Conservation (phyloP, 495 filamentous ascomycete species). For the Chaetomidium leptoderma region DNA sequence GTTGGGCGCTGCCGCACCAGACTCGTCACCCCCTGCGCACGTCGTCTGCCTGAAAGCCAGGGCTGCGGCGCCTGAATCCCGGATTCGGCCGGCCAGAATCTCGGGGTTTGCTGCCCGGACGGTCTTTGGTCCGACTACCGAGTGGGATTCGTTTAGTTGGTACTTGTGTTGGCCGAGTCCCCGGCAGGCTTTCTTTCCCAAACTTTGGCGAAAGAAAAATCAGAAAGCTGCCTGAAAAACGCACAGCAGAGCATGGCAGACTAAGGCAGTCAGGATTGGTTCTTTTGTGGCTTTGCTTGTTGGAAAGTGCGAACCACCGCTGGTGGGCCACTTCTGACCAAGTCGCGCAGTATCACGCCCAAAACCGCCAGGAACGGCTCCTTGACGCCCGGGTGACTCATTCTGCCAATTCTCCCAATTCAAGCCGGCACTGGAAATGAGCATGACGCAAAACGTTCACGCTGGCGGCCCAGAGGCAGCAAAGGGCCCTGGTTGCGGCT, state of each 20-base stretch:
- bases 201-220: no score
- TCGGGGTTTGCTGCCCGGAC: conserved; percentile 27
- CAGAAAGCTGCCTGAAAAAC: conserved; percentile 9
- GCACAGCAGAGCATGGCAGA: no score
- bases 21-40: conserved; percentile 13
- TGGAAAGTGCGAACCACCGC: background rate
- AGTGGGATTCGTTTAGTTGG: conserved; percentile 19
- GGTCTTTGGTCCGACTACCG: conserved; percentile 32
- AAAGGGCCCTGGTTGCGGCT: background rate
- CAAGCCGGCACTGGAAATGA: conserved; percentile 8
- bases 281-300: background rate
- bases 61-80: conserved; percentile 11
- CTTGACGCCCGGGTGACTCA: conserved; percentile 14
- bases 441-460: conserved; percentile 7
- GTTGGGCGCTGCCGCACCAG: conserved; percentile 1
- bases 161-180: background rate
- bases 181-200: no score
- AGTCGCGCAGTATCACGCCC: conserved; percentile 13
- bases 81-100: conserved; percentile 6
- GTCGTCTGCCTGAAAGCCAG: conserved; percentile 16
- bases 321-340: background rate
- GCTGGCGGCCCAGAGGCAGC: background rate
- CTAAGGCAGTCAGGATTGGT: background rate
- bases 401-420: background rate
- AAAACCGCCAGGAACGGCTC: background rate